Percentiles rank a stretch among this genome's conserved stretches.
Evolutionary conservation across 495 filamentous ascomycete species (phyloP).

Genomic region (Aspergillus panamensis): DNA sequence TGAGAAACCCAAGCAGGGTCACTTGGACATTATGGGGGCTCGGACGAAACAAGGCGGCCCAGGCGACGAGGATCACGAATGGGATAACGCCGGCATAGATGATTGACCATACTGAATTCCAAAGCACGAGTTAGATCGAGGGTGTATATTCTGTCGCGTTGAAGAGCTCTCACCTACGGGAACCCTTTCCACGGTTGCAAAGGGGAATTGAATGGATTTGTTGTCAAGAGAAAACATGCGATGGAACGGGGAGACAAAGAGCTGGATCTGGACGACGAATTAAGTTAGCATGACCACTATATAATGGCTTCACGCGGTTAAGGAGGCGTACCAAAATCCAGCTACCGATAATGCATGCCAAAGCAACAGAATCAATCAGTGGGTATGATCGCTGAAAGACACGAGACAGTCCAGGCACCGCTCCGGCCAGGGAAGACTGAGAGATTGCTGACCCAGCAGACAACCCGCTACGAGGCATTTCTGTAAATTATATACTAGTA

Average conservation of each 20-base stretch:
- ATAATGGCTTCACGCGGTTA: not conserved
- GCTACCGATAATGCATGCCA: slow-evolving; percentile 60
- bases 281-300: not conserved
- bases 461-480: slow-evolving; percentile 34
- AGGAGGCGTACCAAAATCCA: slow-evolving; percentile 58
- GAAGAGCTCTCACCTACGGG: slow-evolving; percentile 56
- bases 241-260: slow-evolving; percentile 82
- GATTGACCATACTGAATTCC: slow-evolving; percentile 60
- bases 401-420: slow-evolving; percentile 37
- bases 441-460: slow-evolving; percentile 31
- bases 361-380: slow-evolving; percentile 79
- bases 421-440: slow-evolving; percentile 27
- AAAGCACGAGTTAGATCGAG: slow-evolving; percentile 3
- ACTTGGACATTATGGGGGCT: slow-evolving; percentile 79
- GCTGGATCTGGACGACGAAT: slow-evolving; percentile 50
- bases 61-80: slow-evolving; percentile 58
- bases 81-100: slow-evolving; percentile 73
- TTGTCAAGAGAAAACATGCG: slow-evolving; percentile 74
- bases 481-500: not conserved
- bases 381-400: slow-evolving; percentile 65
- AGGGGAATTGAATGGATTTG: slow-evolving; percentile 76
- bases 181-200: slow-evolving; percentile 81
- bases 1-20: slow-evolving; percentile 73
- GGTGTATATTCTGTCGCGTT: not conserved
- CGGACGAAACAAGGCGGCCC: slow-evolving; percentile 58